Evolutionary conservation across 129 eudicot species (phyloP).

Genomic region (Tagetes patula): DNA sequence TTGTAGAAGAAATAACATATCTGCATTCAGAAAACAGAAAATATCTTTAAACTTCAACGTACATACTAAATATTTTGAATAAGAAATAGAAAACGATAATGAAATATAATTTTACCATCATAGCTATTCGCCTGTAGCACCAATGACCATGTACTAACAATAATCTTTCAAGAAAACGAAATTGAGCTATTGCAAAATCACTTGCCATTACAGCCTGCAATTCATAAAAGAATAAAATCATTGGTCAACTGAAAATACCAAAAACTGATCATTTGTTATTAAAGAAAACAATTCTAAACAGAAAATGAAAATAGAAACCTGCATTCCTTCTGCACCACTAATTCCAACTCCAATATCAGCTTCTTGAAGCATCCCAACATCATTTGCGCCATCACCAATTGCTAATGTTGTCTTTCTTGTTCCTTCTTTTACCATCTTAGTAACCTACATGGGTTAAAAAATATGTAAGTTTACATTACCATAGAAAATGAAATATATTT

Average conservation of each 20-base stretch:
- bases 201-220: slow-evolving; percentile 97
- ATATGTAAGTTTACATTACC: slow-evolving; percentile 39
- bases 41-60: background rate
- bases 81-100: slow-evolving; percentile 3
- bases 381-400: slow-evolving; percentile 98
- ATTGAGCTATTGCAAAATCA: slow-evolving; percentile 91
- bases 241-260: background rate
- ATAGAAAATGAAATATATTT: background rate
- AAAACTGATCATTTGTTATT: background rate
- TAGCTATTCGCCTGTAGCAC: slow-evolving; percentile 93
- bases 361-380: slow-evolving; percentile 99
- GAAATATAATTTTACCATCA: slow-evolving; percentile 65
- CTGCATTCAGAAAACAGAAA: slow-evolving; percentile 42
- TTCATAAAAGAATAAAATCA: slow-evolving; percentile 21
- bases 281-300: slow-evolving; percentile 3
- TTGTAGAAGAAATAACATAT: slow-evolving; percentile 97
- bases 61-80: background rate
- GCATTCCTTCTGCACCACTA: slow-evolving; percentile 99
- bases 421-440: slow-evolving; percentile 86
- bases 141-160: slow-evolving; percentile 98
- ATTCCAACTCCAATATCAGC: slow-evolving; percentile 99
- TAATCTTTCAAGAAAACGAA: slow-evolving; percentile 83
- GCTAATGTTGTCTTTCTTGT: slow-evolving; percentile 79
- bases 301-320: slow-evolving; percentile 45
- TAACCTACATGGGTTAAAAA: slow-evolving; percentile 67